Base-by-base conservation (phyloP, 495 filamentous ascomycete genomes). In the Aspergillus egyptiacus region DNA sequence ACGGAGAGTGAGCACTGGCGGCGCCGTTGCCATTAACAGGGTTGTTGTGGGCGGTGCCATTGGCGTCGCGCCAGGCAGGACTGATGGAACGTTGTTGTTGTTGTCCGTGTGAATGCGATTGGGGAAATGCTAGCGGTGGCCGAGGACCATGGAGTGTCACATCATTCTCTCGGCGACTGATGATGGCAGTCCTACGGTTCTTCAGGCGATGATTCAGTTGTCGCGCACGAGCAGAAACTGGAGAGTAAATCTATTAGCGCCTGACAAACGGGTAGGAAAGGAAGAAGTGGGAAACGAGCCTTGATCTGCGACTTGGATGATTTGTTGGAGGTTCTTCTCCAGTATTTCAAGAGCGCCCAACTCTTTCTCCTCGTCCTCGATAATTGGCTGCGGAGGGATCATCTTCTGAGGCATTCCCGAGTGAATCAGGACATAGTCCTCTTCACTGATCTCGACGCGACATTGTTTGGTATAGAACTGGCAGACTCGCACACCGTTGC, bases 351-450 rank as follows among this genome's bases (percentile, higher is more conserved):
- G 64, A 2, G 87, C 90, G 23, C 81, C 87, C 39, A 91, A 63
- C 64, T 95, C 89, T 56, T 87, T 88, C 61, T 84, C 79, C 60
- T 95, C 89, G 56, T 95, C 89, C 63, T 94, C 87, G 39, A 82
- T 78, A 36, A 93, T 83, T 0, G 89, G 86, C 57, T 89, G 84
- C 11, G 83, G 85, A 13, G 89, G 85, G 24, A 86, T 86, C 67
- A 95, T 81, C 66, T 88, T 83, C 65, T 93, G 85, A 13, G 88
- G 80, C 52, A 86, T 84, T 23, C 89, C 89, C 13, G 85, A 89
- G 19, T 78, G 74, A 58, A 95, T 87, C 46, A 95, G 67, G 30
- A 87, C 74, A 70, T 82, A 93, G 60, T 95, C 89, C 60, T 91
- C 88, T 64, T 93, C 87, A 28, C 81, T 83, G 51, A 95, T 91